phyloP scores from a whole-genome alignment of 2,329 filamentous ascomycete genomes.

The Pochonia chlamydosporia region DNA sequence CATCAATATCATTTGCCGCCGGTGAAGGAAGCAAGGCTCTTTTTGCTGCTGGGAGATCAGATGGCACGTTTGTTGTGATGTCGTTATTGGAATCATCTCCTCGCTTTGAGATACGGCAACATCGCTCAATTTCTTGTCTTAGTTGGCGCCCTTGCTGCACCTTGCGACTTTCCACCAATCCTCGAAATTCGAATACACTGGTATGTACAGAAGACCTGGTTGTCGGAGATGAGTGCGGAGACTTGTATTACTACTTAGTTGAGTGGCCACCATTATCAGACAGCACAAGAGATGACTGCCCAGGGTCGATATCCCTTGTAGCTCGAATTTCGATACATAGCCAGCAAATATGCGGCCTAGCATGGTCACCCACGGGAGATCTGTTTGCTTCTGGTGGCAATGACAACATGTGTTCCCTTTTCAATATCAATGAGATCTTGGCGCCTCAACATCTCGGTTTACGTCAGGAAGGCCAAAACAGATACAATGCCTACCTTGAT shows the following conservation, averaged over 20 bases:
- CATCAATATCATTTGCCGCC: constrained; percentile 88
- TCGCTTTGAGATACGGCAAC: constrained; percentile 71
- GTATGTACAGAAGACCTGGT: constrained; percentile 77
- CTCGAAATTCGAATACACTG: constrained; percentile 36
- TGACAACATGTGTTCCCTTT: constrained; percentile 83
- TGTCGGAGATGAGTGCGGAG: constrained; percentile 77
- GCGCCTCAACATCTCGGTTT: constrained; percentile 8
- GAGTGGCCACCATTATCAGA: constrained; percentile 73
- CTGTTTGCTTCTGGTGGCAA: constrained; percentile 86
- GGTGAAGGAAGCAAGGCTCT: constrained; percentile 68
- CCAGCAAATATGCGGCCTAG: constrained; percentile 90
- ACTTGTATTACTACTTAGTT: constrained; percentile 81
- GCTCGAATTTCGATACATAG: constrained; percentile 72
- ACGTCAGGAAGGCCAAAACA: background rate
- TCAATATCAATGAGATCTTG: constrained; percentile 60
- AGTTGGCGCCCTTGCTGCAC: constrained; percentile 67
- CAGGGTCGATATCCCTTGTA: constrained; percentile 70
- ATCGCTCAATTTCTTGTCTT: constrained; percentile 69
- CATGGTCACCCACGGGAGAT: constrained; percentile 73
- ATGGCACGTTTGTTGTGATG: constrained; percentile 71
- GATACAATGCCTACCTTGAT: background rate
- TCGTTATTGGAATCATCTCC: constrained; percentile 65
- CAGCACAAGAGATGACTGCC: constrained; percentile 61
- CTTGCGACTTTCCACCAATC: constrained; percentile 45
- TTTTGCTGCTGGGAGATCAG: constrained; percentile 75